phyloP scores from a whole-genome alignment of 1,139 yeast genomes.

The Taphrina deformans region DNA sequence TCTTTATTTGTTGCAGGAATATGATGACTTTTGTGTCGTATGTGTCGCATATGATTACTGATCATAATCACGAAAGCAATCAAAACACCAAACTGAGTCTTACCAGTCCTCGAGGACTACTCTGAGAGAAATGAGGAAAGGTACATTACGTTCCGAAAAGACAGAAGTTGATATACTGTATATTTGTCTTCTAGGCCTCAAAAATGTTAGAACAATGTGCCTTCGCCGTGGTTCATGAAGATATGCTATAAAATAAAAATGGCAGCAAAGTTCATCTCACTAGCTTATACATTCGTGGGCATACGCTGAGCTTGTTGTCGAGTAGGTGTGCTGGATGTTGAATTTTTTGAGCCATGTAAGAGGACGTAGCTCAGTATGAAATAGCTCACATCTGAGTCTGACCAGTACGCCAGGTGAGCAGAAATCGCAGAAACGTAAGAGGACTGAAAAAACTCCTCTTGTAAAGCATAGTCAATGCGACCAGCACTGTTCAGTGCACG shows the following conservation, averaged over 20 bases:
- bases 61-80: neutral
- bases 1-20: too few species aligned
- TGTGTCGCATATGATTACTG: neutral
- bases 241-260: too few species aligned
- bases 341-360: neutral
- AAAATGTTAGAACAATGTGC: too few species aligned
- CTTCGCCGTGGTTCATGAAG: neutral
- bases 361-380: slow-evolving; percentile 54
- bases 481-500: slow-evolving; percentile 63
- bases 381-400: slow-evolving; percentile 79
- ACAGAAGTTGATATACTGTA: too few species aligned
- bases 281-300: slow-evolving; percentile 5
- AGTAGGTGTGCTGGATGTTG: neutral
- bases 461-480: slow-evolving; percentile 76
- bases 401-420: slow-evolving; percentile 86
- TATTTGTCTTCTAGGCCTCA: too few species aligned
- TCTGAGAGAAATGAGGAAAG: too few species aligned
- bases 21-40: neutral
- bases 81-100: too few species aligned
- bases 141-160: too few species aligned
- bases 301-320: neutral
- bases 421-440: slow-evolving; percentile 69
- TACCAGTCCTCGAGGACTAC: too few species aligned
- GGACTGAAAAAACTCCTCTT: slow-evolving; percentile 77
- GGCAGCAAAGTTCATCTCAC: too few species aligned